Conservation (phyloP, 2,329 filamentous ascomycete genomes). For the Aspergillus carbonarius region DNA sequence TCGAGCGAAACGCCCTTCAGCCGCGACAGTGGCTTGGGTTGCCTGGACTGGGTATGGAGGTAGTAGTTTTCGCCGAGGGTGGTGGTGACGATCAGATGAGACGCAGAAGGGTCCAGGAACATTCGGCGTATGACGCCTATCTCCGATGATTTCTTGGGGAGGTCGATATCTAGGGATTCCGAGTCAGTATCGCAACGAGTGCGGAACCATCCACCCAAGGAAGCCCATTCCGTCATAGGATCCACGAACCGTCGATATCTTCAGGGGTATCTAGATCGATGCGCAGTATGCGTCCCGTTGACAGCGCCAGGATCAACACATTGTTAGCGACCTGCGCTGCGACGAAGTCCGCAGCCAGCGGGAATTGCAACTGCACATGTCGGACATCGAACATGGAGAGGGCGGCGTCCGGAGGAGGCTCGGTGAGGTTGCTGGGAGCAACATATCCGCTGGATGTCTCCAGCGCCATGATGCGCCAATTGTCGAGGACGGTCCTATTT, state of each 20-base stretch:
- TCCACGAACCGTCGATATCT: conserved; percentile 77
- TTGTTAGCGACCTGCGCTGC: conserved; percentile 97
- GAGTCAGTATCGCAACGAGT: conserved; percentile 17
- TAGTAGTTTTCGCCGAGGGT: conserved; percentile 96
- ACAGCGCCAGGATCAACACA: conserved; percentile 86
- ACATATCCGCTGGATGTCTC: conserved; percentile 71
- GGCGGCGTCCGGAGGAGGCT: conserved; percentile 59
- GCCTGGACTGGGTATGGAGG: conserved; percentile 89
- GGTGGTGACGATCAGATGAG: conserved; percentile 88
- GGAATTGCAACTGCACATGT: conserved; percentile 88
- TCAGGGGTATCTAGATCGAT: conserved; percentile 92
- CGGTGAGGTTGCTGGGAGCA: conserved; percentile 62
- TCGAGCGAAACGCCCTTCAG: conserved; percentile 86
- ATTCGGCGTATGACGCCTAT: conserved; percentile 90
- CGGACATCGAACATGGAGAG: conserved; percentile 94
- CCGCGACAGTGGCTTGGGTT: conserved; percentile 76
- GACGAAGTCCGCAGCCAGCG: conserved; percentile 91
- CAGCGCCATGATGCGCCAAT: conserved; percentile 63
- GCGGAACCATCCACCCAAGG: background rate
- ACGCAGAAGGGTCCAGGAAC: conserved; percentile 96
- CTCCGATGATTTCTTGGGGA: conserved; percentile 89
- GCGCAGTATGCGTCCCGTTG: conserved; percentile 85
- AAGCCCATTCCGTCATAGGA: background rate
- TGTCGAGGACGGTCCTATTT: conserved; percentile 22
- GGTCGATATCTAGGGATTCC: conserved; percentile 75